Evolutionary conservation across 345 rosid species (phyloP), one percentile per base, ranked within the genome.

Genomic region (Noccaea caerulescens): DNA sequence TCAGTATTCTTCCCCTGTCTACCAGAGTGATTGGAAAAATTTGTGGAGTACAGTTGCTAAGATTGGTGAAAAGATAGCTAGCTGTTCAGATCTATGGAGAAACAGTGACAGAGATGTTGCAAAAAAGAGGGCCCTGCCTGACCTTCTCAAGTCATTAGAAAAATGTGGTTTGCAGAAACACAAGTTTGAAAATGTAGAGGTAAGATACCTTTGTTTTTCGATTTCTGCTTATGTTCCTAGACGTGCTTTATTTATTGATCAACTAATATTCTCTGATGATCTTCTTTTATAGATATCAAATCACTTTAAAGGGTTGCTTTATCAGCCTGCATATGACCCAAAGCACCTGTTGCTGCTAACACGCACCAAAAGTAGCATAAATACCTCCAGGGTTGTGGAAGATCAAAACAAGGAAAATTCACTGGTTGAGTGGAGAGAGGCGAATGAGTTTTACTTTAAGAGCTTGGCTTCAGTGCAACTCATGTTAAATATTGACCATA

Each of bases 401-500:
- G 58, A 66, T 23, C 43, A 77, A 58, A 44, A 65, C 25, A 57
- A 65, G 38, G 72, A 71, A 37, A 59, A 9, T 44, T 49, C 76
- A 58, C 83, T 72, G 25, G 52, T 58, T 54, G 87, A 84, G 27
- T 94, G 95, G 97, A 91, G 80, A 76, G 75, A 46, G 12, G 85
- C 68, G 32, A 91, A 88, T 55, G 87, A 84, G 60, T 84, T 83
- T 75, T 87, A 91, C 83, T 94, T 91, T 80, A 85, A 89, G 73
- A 89, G 99, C 78, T 65, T 87, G 63, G 88, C 87, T 71, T 82
- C 97, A 14, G 85, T 89, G 76, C 89, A 85, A 81, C 75, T 85
- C 56, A 58, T 91, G 81, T 87, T 78, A 58, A 83, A 77, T 58
- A 75, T 83, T 80, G 82, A 86, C 61, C 78, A 84, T 80, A 86